Evolutionary conservation across 306 rosid species (phyloP), one percentile per base, ranked within the genome.

Genomic region (Quercus robur): DNA sequence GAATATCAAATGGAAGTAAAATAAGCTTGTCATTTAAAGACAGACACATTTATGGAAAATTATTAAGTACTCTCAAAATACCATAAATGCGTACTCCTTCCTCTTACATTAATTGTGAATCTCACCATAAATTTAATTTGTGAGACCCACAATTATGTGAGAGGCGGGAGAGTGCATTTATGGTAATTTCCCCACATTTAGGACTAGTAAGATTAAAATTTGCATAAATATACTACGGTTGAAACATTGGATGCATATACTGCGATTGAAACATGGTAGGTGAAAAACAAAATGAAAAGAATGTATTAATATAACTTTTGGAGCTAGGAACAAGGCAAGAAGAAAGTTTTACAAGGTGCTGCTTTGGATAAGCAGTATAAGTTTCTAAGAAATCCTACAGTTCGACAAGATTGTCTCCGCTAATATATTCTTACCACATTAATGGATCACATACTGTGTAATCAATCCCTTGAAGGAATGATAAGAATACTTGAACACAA

Each of bases 21-120:
- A 12, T 2, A 13, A 49, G 54, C 11, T 7, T 38, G 46, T 7
- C 10, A 38, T 38, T 38, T 38, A 38, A 38, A 8, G 11, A 38
- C 11, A 6, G 3, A 38, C 11, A 38, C 11, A 38, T 7, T 2
- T 7, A 38, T 35, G 8, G 0, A 35, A 35, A 35, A 35, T 35
- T 35, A 35, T 5, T 35, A 2, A 35, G 2, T 35, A 35, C 8
- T 6, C 2, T 35, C 8, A 1, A 2, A 35, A 0, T 5, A 35
- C 0, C 0, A 35, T 35, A 35, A 35, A 35, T 35, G 2, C 0
- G 0, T 6, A 6, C 2, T 35, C 0, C 0, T 0, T 0, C 0
- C 41, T 35, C 41, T 6, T 2, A 35, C 2, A 35, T 35, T 8
- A 35, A 35, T 35, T 35, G 41, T 35, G 2, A 0, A 35, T 35